These are phyloP conservation scores for Phytophthora sp. DNA, from an alignment of 352 stramenopile genomes.

Conservation along the genomic window DNA sequence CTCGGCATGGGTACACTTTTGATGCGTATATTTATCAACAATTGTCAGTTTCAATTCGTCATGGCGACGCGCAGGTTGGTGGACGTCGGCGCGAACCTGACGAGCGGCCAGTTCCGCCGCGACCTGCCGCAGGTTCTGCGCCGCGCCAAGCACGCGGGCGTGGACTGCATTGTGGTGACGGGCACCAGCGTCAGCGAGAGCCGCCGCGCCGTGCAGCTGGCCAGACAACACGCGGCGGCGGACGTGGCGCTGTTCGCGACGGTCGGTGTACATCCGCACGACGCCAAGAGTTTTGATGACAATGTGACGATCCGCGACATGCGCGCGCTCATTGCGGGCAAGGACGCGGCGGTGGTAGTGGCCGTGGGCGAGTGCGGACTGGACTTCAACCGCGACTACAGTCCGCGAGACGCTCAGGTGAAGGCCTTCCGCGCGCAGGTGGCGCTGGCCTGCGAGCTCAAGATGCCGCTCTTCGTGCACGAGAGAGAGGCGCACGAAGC, in stretches of 20 bases:
- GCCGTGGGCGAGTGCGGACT: slow-evolving; percentile 96
- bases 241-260: slow-evolving; percentile 79
- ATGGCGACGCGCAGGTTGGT: slow-evolving; percentile 32
- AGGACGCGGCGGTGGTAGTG: slow-evolving; percentile 68
- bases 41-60: slow-evolving; percentile 8
- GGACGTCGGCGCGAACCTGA: slow-evolving; percentile 79
- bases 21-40: background rate
- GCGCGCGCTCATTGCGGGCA: slow-evolving; percentile 41
- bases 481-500: slow-evolving; percentile 67
- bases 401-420: slow-evolving; percentile 87
- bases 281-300: slow-evolving; percentile 85
- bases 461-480: slow-evolving; percentile 95
- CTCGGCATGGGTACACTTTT: slow-evolving; percentile 8
- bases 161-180: slow-evolving; percentile 89
- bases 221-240: slow-evolving; percentile 23
- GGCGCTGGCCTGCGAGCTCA: slow-evolving; percentile 75
- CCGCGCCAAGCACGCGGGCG: slow-evolving; percentile 66
- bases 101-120: slow-evolving; percentile 63
- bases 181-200: slow-evolving; percentile 64
- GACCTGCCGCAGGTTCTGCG: slow-evolving; percentile 92
- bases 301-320: slow-evolving; percentile 42
- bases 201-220: slow-evolving; percentile 46
- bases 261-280: slow-evolving; percentile 94
- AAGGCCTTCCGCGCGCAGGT: slow-evolving; percentile 91
- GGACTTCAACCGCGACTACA: slow-evolving; percentile 97